Evolutionary conservation across 163 green algal species (phyloP), one percentile per base, ranked within the genome.

Genomic region (Chlamydomonas reinhardtii): DNA sequence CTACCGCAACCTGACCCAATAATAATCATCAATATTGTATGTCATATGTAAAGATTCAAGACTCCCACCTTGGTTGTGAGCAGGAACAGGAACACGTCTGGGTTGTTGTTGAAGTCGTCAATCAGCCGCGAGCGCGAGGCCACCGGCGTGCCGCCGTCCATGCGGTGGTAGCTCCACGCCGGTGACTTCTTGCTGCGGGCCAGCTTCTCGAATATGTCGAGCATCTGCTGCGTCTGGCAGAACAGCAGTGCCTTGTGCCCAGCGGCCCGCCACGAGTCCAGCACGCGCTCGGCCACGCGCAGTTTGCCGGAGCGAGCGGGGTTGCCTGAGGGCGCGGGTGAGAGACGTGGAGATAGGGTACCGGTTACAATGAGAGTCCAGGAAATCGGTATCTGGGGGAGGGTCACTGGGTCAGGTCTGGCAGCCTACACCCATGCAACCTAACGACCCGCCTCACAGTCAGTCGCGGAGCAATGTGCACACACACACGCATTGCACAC

Each of bases 171-270:
- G 32, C 32, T 75, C 70, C 94, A 94, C 24, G 93, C 93, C 25
- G 52, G 32, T 5, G 48, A 6, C 64, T 11, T 14, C 64, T 71
- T 20, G 25, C 52, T 43, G 66, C n/a, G 8, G 31, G 73, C 79
- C 52, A 85, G 68, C 68, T 87, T 86, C 83, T 99, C 96, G 48
- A 99, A 6, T 72, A 99, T 99, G 91, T 99, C 97, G 77, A 99
- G 92, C 97, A 99, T 99, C 94, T 99, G 96, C 92, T 98, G 96
- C 66, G 97, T 99, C 95, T 99, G 97, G 0, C 62, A 94, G 92
- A 98, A 98, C 27, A 98, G 48, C 85, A 98, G 93, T 43, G 93
- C 95, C 75, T 95, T 94, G 91, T 98, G 95, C 4, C 95, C 95
- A 29, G 93, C 88, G 62, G 74, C 65, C 20, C 93, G 83, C 96